Base-by-base conservation (phyloP, 2,329 filamentous ascomycete species). In the Phialemonium atrogriseum region DNA sequence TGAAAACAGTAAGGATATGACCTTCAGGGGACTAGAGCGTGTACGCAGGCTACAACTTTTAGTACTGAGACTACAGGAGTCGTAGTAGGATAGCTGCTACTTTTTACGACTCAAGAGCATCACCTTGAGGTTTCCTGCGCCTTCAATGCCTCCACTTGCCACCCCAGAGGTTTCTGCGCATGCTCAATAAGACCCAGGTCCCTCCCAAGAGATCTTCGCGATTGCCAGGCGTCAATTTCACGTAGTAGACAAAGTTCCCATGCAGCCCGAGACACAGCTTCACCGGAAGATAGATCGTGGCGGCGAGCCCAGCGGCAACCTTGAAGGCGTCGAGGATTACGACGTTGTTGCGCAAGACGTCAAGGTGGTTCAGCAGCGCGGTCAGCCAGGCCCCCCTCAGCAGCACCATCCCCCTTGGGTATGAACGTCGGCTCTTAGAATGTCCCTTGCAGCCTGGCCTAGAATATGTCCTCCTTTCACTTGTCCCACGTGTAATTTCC, bases 401-500 rank as follows among this genome's bases (percentile, higher is more conserved):
- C 46, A 7, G 23, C 14, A 2, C 49, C 54, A 20, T 53, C 49
- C 0, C 42, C 44, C 17, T 52, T 49, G 0, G 67, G 66, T 10
- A 70, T 58, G 33, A 70, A 71, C 0, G 64, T 57, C 0, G 67
- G 66, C 38, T 71, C 67, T 43, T 70, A 66, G 35, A 68, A 62
- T 1, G 62, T 62, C 10, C 54, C 53, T 3, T 52, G 62, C 4
- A 45, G 50, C 0, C 62, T 61, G 0, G 60, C 56, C 34, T 57
- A 65, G 39, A 52, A 67, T 13, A 58, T 24, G 9, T 40, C 43
- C 20, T 42, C 38, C 1, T 36, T 36, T 1, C 11, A 24, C 5
- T 34, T 7, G 18, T 54, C 49, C 56, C 57, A 55, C 7, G 60
- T 48, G 20, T 60, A 52, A 34, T 64, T 57, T 24, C 50, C 59